These are phyloP conservation scores for Dictyostelium capitatum DNA, from an alignment of 78 protist species.

Conservation along the genomic window DNA sequence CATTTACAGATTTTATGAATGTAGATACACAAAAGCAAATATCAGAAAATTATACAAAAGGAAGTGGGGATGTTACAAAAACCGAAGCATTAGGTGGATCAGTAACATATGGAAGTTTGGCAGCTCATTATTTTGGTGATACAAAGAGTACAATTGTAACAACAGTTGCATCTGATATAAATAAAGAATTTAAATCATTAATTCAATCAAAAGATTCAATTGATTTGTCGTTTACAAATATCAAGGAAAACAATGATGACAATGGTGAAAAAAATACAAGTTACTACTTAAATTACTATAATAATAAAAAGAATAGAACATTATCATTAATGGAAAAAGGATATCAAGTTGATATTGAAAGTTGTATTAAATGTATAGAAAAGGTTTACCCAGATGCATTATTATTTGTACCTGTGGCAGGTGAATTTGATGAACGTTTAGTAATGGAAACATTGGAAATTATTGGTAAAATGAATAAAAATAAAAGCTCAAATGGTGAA, in stretches of 20 bases:
- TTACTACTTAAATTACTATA: slow-evolving; percentile 59
- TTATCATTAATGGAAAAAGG: slow-evolving; percentile 53
- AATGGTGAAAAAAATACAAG: slow-evolving; percentile 16
- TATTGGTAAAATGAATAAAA: background rate
- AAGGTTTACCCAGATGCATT: slow-evolving; percentile 42
- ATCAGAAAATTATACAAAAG: background rate
- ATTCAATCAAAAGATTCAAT: slow-evolving; percentile 16
- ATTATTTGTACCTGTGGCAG: slow-evolving; percentile 45
- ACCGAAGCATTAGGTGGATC: slow-evolving; percentile 59
- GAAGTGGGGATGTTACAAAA: background rate
- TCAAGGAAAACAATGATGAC: background rate
- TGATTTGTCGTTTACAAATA: background rate
- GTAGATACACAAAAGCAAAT: slow-evolving; percentile 12
- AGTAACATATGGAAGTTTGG: slow-evolving; percentile 68
- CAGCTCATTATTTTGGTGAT: slow-evolving; percentile 58
- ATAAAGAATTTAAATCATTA: slow-evolving; percentile 1
- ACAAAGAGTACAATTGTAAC: slow-evolving; percentile 44
- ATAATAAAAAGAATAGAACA: slow-evolving; percentile 55
- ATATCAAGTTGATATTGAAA: background rate
- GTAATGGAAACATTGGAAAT: background rate
- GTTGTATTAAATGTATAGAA: slow-evolving; percentile 19
- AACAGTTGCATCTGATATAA: slow-evolving; percentile 39
- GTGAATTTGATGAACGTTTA: slow-evolving; percentile 36
- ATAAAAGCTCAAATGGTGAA: background rate
- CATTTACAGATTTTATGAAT: slow-evolving; percentile 36